Conservation (phyloP, 2,329 filamentous ascomycete species). For the Chaetomium sp. region DNA sequence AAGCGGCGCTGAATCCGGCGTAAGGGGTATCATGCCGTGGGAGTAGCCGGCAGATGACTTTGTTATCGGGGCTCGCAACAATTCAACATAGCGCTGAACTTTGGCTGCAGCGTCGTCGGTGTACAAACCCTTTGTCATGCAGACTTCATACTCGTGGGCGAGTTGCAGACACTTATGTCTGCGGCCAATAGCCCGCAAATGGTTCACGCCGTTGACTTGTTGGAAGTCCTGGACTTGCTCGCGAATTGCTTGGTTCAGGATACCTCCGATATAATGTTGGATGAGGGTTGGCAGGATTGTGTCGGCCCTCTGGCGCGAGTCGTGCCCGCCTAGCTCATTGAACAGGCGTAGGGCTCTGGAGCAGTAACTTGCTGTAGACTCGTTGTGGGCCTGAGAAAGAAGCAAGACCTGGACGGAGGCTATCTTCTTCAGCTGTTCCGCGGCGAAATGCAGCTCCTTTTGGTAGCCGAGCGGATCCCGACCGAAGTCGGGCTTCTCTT, state of each 20-base stretch:
- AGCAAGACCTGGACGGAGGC: constrained; percentile 56
- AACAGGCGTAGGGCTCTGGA: constrained; percentile 48
- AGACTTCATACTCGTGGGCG: constrained; percentile 57
- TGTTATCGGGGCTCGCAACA: constrained; percentile 49
- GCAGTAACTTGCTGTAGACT: constrained; percentile 55
- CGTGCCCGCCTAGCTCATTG: constrained; percentile 39
- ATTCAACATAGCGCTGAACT: constrained; percentile 53
- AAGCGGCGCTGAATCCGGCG: constrained; percentile 39
- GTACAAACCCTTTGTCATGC: constrained; percentile 53
- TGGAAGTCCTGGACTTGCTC: constrained; percentile 45
- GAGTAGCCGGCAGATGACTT: constrained; percentile 29
- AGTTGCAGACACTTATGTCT: constrained; percentile 60
- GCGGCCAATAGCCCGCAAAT: constrained; percentile 48
- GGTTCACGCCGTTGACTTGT: constrained; percentile 31
- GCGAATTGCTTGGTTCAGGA: constrained; percentile 51
- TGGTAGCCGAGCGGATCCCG: constrained; percentile 53
- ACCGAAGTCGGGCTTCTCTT: constrained; percentile 45
- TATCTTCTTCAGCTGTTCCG: constrained; percentile 54
- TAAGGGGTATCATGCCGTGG: constrained; percentile 45
- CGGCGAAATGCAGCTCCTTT: constrained; percentile 53
- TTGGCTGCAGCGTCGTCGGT: constrained; percentile 40
- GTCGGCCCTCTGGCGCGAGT: constrained; percentile 32
- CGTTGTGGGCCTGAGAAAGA: constrained; percentile 57
- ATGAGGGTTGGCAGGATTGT: constrained; percentile 40
- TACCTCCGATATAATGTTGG: constrained; percentile 55